These are phyloP conservation scores for Dillenia turbinata DNA, from an alignment of 164 flowering plant species.

Conservation along the genomic window DNA sequence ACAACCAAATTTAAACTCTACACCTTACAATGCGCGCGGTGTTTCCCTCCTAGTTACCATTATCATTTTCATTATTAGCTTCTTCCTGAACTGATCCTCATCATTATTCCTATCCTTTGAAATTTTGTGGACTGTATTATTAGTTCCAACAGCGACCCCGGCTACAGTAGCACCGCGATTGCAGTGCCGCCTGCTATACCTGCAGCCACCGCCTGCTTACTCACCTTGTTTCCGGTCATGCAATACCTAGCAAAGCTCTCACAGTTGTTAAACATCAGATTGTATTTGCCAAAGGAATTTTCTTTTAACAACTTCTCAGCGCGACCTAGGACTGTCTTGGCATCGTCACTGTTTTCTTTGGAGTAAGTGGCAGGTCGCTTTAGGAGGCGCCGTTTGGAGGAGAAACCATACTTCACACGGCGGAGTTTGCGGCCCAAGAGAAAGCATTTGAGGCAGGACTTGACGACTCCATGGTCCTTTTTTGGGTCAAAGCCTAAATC, in stretches of 20 bases:
- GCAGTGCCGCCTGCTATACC: background rate
- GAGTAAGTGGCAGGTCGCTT: background rate
- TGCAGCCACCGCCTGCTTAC: background rate
- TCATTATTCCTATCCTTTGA: too few species aligned
- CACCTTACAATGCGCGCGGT: too few species aligned
- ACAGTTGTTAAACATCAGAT: background rate
- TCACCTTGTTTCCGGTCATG: background rate
- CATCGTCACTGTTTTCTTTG: background rate
- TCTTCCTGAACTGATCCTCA: too few species aligned
- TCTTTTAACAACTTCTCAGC: background rate
- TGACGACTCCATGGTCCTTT: background rate
- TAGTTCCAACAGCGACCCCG: too few species aligned
- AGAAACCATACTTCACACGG: background rate
- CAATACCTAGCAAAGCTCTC: background rate
- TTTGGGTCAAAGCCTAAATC: background rate
- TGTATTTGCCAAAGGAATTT: background rate
- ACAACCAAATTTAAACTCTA: too few species aligned
- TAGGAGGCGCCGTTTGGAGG: background rate
- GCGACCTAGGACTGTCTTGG: background rate
- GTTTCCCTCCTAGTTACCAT: too few species aligned
- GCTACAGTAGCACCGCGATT: background rate
- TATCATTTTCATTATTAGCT: too few species aligned
- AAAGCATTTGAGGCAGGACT: background rate
- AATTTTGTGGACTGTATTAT: too few species aligned
- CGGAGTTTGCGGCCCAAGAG: background rate